Base-by-base conservation (phyloP, 164 flowering plant species). In the Tinospora cordifolia region DNA sequence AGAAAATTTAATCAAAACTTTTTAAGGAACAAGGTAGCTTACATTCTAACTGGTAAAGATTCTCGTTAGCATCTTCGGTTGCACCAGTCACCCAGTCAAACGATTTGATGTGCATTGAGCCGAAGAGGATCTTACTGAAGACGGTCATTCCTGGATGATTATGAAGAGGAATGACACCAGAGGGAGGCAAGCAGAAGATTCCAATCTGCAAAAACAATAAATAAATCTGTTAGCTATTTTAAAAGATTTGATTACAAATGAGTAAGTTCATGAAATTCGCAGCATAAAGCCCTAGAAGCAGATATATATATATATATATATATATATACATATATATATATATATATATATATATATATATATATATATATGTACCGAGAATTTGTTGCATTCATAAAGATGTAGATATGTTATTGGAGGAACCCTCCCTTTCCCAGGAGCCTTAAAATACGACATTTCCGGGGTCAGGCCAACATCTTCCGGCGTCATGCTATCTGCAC, bases 91-190 rank as follows among this genome's bases (percentile, higher is more conserved):
- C 87, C 97, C 97, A 91, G 69, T 89, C 97, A 62, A 79, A 89
- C 17, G 97, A 81, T 70, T 88, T 87, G 82, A 91, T 87, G 77
- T 88, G 92, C 97, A 91, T 89, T 3, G 91, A 82, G 21, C 97
- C 97, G 68, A 89, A 87, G 0, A 91, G 83, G 54, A 91, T 85
- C 84, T 91, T 91, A 71, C 94, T 83, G 76, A 91, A 89, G 63
- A 91, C 97, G 0, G 97, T 91, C 97, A 91, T 91, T 47, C 86
- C 91, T n/a, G 94, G 97, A 75, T 91, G 97, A 72, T 91, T 88
- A 63, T 91, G 97, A 46, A 91, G 94, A 0, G 94, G 92, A 71
- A 91, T 79, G 70, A 89, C 87, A 72, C 82, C 92, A 21, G 86
- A 79, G 8, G 88, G 91, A 10, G 97, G 97, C 86, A 91, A 81